Conservation (phyloP, 441 rosid genomes). For the Syzygium malaccense region DNA sequence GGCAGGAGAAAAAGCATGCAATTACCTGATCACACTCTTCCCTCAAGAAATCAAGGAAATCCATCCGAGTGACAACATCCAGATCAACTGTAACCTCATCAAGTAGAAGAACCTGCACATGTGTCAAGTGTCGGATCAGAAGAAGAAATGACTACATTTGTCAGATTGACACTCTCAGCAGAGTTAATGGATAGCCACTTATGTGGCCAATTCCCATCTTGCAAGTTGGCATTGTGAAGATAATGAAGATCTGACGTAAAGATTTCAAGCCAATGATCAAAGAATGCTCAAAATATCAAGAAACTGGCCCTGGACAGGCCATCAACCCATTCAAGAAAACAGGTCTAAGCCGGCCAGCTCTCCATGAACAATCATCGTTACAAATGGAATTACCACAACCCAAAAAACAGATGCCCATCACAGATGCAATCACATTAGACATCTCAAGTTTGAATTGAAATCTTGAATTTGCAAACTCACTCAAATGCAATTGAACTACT, state of each 20-base stretch:
- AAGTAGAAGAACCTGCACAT: conserved; percentile 49
- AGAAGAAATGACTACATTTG: neutral
- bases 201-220: neutral
- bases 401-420: neutral
- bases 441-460: neutral
- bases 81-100: conserved; percentile 78
- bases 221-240: neutral
- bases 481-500: neutral
- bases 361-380: neutral
- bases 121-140: neutral
- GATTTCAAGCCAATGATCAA: neutral
- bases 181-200: neutral
- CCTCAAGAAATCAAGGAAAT: conserved; percentile 60
- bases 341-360: neutral
- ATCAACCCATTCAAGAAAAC: neutral
- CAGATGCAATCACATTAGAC: neutral
- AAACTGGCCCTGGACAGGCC: neutral
- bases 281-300: neutral
- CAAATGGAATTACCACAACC: neutral
- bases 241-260: neutral
- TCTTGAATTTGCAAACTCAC: neutral
- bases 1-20: neutral
- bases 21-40: conserved; percentile 72
- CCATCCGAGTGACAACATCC: conserved; percentile 69
- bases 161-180: neutral